Conservation (phyloP, 192 early-diverging fungal genomes). For the Umbelopsis sp. region DNA sequence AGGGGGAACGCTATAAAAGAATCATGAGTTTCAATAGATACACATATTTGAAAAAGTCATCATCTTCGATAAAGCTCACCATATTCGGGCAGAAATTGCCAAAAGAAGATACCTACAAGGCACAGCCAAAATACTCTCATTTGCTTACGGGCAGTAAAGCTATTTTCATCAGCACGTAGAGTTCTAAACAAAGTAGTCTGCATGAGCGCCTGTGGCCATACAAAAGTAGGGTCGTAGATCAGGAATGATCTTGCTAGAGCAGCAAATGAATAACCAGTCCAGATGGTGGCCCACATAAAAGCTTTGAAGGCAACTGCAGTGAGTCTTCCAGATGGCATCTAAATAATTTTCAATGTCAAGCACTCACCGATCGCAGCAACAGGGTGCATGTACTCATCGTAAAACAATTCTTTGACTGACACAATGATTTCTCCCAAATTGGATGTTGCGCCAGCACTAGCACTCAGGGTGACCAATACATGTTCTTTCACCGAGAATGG, state of each 20-base stretch:
- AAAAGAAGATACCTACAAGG: conserved; percentile 43
- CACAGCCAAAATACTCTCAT: conserved; percentile 41
- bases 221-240: conserved; percentile 43
- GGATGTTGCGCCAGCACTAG: conserved; percentile 67
- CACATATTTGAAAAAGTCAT: no score
- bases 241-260: conserved; percentile 42
- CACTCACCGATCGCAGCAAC: conserved; percentile 27
- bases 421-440: conserved; percentile 48
- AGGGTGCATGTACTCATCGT: conserved; percentile 46
- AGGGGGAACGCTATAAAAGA: conserved; percentile 33
- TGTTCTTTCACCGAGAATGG: conserved; percentile 91
- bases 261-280: conserved; percentile 26
- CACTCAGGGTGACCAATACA: conserved; percentile 79
- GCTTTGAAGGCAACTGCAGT: background rate
- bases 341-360: background rate
- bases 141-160: conserved; percentile 33
- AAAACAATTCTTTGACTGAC: conserved; percentile 50
- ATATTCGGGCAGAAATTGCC: conserved; percentile 46
- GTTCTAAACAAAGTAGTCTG: conserved; percentile 44
- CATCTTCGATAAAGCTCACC: background rate
- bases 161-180: conserved; percentile 32
- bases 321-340: background rate
- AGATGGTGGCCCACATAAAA: conserved; percentile 40
- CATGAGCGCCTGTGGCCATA: conserved; percentile 47
- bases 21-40: background rate